Percentiles rank a stretch among this genome's conserved stretches.
Evolutionary conservation across 2,329 filamentous ascomycete species (phyloP).

Genomic region (Helotiales sp.): DNA sequence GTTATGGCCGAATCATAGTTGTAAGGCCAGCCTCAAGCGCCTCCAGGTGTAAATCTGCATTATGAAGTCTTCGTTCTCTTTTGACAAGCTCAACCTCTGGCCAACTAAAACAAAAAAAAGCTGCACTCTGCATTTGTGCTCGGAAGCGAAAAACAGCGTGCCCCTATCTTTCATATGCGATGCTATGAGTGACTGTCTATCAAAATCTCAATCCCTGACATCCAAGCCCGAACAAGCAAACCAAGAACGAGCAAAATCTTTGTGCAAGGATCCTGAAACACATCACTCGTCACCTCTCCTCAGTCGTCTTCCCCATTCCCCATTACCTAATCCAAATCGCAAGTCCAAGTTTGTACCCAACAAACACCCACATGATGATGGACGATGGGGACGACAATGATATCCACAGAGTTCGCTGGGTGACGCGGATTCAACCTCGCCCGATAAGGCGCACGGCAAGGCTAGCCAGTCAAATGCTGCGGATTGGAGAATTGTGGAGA

Average conservation of each 20-base stretch:
- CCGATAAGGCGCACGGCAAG: background rate
- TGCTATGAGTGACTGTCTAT: too few relatives aligned
- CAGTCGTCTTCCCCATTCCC: background rate
- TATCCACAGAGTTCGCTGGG: background rate
- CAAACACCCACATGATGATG: too few relatives aligned
- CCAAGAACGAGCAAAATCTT: background rate
- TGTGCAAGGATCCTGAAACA: conserved; percentile 7
- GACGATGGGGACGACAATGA: too few relatives aligned
- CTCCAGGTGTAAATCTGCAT: background rate
- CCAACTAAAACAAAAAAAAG: background rate
- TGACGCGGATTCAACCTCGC: conserved; percentile 2
- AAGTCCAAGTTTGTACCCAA: too few relatives aligned
- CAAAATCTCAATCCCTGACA: background rate
- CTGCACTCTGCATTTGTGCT: background rate
- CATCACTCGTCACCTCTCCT: background rate
- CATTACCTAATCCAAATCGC: background rate
- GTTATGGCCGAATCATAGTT: too few relatives aligned
- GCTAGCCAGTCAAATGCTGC: background rate
- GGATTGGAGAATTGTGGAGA: background rate
- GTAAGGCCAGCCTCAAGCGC: too few relatives aligned
- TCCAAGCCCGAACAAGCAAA: background rate
- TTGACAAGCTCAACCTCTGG: background rate
- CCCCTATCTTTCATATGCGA: conserved; percentile 1
- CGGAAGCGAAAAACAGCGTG: background rate
- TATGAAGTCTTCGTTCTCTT: background rate